These are phyloP conservation scores for Phytophthora hibernalis DNA, from an alignment of 352 stramenopile species.

Conservation along the genomic window DNA sequence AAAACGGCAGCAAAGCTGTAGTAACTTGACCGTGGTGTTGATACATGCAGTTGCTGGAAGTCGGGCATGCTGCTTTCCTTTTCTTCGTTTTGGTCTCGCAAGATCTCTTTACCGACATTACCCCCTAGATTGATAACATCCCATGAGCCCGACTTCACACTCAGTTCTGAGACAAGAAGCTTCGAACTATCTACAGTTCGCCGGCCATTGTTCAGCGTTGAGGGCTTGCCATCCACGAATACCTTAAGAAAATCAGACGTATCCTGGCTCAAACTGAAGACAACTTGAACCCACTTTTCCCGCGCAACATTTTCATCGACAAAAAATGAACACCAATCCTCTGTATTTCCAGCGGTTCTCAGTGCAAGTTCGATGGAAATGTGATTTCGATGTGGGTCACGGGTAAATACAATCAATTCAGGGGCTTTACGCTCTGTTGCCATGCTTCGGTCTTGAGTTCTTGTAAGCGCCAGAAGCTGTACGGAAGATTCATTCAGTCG, in stretches of 20 bases:
- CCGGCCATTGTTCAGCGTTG: conserved; percentile 18
- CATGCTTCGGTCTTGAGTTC: background rate
- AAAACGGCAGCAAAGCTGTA: conserved; percentile 31
- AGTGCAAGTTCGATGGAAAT: conserved; percentile 27
- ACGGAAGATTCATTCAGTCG: conserved; percentile 6
- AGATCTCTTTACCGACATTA: background rate
- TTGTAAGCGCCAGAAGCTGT: conserved; percentile 15
- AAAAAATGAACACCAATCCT: conserved; percentile 17
- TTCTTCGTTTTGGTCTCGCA: conserved; percentile 1
- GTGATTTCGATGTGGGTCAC: conserved; percentile 12
- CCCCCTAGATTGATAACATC: conserved; percentile 25
- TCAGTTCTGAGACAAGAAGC: conserved; percentile 11
- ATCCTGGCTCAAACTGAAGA: conserved; percentile 13
- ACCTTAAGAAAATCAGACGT: conserved; percentile 13
- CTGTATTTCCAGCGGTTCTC: conserved; percentile 5
- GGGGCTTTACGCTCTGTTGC: conserved; percentile 4
- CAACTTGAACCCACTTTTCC: conserved; percentile 30
- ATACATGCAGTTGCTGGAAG: conserved; percentile 1
- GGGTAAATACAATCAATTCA: conserved; percentile 27
- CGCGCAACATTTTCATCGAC: conserved; percentile 21
- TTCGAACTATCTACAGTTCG: background rate
- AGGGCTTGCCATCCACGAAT: conserved; percentile 26
- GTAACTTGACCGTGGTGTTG: conserved; percentile 1
- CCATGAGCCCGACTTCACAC: conserved; percentile 21
- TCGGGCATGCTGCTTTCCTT: background rate